Evolutionary conservation across 2,329 filamentous ascomycete genomes (phyloP), one percentile per base, ranked within the genome.

Genomic region (Eutypella sp.): DNA sequence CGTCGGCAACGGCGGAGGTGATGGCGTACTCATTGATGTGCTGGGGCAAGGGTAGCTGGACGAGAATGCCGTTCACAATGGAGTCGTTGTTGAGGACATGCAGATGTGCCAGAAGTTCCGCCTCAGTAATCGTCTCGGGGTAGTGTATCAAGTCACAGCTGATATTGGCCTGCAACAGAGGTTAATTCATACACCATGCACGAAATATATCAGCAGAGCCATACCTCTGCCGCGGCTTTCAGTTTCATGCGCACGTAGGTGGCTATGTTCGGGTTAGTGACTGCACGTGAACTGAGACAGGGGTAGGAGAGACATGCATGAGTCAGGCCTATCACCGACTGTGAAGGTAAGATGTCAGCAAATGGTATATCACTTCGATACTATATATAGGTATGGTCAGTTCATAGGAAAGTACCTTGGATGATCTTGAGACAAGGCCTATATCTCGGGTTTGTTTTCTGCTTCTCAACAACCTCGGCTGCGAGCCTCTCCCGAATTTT

Each of bases 201-300:
- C 7, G 5, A 40, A 38, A 13, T 18, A 42, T 38, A 15, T 33
- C 13, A 44, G 24, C 8, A 47, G 24, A 36, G 31, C 40, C 71
- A 57, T 73, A 90, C 87, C 79, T 97, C 93, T 66, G 88, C 76
- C 47, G 93, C 93, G 55, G 93, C 93, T 79, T 96, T 99, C 63
- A 96, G 74, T 76, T 99, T 99, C 93, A 99, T 99, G 72, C 91
- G 91, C 70, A 99, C 92, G 87, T 99, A 99, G 43, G 92, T 97
- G 62, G 85, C 87, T 92, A 61, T 47, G 48, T 52, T 58, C 66
- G 57, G 67, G 61, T 66, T 60, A 62, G 57, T 47, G 49, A 55
- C 44, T 53, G 50, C 41, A 51, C 46, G 42, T 47, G 50, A 54
- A 15, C 48, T 47, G 34, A 10, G 42, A 47, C 50, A 41, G 19